phyloP scores from a whole-genome alignment of 1,139 yeast genomes.

The Taphrina flavorubra region DNA sequence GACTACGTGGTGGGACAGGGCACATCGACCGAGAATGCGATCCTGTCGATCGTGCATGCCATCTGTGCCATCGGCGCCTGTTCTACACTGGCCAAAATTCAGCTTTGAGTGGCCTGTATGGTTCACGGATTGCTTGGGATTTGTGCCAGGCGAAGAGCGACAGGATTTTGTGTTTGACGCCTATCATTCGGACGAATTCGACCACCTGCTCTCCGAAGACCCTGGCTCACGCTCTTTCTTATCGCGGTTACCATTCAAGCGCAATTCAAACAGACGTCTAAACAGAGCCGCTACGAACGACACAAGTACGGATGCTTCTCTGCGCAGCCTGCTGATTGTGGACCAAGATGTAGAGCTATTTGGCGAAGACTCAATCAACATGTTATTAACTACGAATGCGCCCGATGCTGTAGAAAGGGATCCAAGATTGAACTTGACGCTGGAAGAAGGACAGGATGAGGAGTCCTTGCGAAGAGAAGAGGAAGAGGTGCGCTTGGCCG shows the following conservation, averaged over 20 bases:
- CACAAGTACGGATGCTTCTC: conserved; percentile 11
- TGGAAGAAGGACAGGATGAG: conserved; percentile 18
- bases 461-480: conserved; percentile 14
- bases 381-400: conserved; percentile 13
- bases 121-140: conserved; percentile 15
- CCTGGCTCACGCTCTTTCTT: conserved; percentile 24
- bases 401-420: conserved; percentile 12
- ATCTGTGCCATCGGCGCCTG: neutral
- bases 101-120: conserved; percentile 14
- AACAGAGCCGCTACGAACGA: conserved; percentile 3
- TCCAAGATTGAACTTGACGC: too few relatives aligned
- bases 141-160: conserved; percentile 4
- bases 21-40: neutral
- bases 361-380: conserved; percentile 27
- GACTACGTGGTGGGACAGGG: too few relatives aligned
- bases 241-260: conserved; percentile 21
- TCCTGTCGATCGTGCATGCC: conserved; percentile 9
- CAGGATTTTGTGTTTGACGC: conserved; percentile 17
- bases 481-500: conserved; percentile 17
- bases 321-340: conserved; percentile 15
- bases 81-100: neutral
- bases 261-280: neutral
- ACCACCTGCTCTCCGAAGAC: conserved; percentile 17
- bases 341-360: conserved; percentile 21
- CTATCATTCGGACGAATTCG: conserved; percentile 20